These are phyloP conservation scores for Scenedesmus sp. DNA, from an alignment of 163 green algal genomes.

Conservation along the genomic window DNA sequence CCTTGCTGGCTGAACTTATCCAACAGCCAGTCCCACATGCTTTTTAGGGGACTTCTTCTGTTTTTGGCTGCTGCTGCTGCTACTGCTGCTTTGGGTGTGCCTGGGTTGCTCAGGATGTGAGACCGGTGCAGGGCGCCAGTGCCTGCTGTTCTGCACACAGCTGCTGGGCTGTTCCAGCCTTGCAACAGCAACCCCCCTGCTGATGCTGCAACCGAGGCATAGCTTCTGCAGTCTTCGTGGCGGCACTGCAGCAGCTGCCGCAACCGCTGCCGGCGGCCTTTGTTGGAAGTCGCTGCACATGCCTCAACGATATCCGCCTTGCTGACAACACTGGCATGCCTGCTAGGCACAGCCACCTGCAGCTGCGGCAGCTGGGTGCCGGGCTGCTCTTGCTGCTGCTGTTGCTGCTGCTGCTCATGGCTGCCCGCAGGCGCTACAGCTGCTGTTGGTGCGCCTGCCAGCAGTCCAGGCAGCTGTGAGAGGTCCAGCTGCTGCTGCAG, in stretches of 20 bases:
- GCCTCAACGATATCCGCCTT: background rate
- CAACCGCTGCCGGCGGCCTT: background rate
- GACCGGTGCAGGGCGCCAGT: background rate
- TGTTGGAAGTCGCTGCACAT: no score
- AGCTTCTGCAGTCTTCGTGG: background rate
- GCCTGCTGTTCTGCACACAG: background rate
- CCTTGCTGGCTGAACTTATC: background rate
- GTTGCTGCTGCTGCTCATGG: background rate
- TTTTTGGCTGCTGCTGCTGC: background rate
- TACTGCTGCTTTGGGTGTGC: background rate
- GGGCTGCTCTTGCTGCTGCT: background rate
- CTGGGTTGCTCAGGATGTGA: background rate
- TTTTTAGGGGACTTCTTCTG: background rate
- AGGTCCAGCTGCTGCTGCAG: constrained; percentile 9
- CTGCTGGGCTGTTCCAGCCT: background rate
- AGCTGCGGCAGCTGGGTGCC: background rate
- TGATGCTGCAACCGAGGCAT: background rate
- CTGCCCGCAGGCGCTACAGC: background rate
- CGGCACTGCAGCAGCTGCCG: background rate
- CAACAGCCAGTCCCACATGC: background rate
- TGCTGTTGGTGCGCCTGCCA: background rate
- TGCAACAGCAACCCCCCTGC: background rate
- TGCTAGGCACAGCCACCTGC: background rate
- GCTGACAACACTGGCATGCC: background rate
- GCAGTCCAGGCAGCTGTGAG: background rate